phyloP scores from a whole-genome alignment of 768 basidiomycete species.

The Lentinus tigrinus region DNA sequence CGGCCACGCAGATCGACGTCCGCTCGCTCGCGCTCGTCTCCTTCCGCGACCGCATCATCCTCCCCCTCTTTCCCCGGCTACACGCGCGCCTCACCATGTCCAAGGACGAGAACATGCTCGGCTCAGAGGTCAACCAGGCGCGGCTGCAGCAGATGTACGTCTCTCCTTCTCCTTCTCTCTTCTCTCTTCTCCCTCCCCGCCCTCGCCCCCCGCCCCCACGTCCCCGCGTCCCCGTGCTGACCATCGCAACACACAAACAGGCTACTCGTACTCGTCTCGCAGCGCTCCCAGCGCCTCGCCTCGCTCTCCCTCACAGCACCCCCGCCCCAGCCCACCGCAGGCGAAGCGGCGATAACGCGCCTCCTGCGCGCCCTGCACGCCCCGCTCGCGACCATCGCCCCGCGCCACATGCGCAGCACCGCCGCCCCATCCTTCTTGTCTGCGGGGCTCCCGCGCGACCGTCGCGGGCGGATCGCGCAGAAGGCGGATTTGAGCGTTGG shows the following conservation, averaged over 20 bases:
- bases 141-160: constrained; percentile 79
- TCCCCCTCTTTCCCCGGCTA: constrained; percentile 60
- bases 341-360: constrained; percentile 67
- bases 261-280: constrained; percentile 75
- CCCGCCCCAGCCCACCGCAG: constrained; percentile 54
- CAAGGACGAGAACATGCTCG: constrained; percentile 55
- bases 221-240: too few species aligned
- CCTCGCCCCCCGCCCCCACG: too few species aligned
- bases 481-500: constrained; percentile 26
- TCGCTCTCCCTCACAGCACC: constrained; percentile 57
- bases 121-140: constrained; percentile 58
- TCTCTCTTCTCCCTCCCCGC: background rate
- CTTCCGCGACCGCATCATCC: constrained; percentile 77
- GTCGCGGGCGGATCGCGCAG: constrained; percentile 72
- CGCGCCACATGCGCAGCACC: constrained; percentile 20
- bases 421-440: constrained; percentile 66
- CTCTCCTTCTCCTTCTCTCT: background rate
- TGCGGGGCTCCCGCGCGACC: constrained; percentile 71
- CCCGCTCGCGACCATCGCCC: constrained; percentile 35
- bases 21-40: constrained; percentile 75
- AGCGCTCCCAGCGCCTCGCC: constrained; percentile 56
- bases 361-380: constrained; percentile 63
- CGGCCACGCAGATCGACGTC: constrained; percentile 68
- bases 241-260: constrained; percentile 42
- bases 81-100: constrained; percentile 53